Evolutionary conservation across 345 rosid genomes (phyloP).

Genomic region (Boechera retrofracta): DNA sequence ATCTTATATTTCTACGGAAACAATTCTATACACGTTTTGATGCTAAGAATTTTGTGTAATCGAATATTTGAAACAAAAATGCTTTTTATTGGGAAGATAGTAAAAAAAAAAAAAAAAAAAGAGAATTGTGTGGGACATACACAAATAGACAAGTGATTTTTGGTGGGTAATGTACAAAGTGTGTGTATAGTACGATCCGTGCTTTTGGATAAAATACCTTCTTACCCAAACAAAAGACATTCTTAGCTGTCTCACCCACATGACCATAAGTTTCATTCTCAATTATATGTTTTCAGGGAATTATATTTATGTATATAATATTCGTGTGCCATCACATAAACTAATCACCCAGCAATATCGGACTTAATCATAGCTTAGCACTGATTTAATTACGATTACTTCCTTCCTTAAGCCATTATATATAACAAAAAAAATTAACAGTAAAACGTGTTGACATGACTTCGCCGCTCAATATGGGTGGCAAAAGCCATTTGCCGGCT

Average conservation of each 20-base stretch:
- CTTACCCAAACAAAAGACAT: conserved; percentile 38
- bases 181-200: conserved; percentile 45
- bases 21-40: too few species aligned
- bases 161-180: conserved; percentile 34
- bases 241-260: conserved; percentile 49
- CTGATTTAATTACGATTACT: conserved; percentile 38
- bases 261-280: conserved; percentile 40
- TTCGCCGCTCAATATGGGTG: conserved; percentile 44
- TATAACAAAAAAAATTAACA: conserved; percentile 22
- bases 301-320: conserved; percentile 23
- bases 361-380: conserved; percentile 41
- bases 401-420: conserved; percentile 32
- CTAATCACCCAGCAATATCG: conserved; percentile 37
- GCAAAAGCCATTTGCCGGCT: conserved; percentile 46
- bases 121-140: conserved; percentile 9
- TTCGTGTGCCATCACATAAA: conserved; percentile 37
- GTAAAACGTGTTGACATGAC: conserved; percentile 51
- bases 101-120: neutral
- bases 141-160: conserved; percentile 22
- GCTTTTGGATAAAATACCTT: conserved; percentile 37
- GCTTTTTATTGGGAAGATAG: neutral
- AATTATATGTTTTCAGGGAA: conserved; percentile 33
- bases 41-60: too few species aligned
- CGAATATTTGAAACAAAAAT: too few species aligned
- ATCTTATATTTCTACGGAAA: too few species aligned